A percentile compares a stretch with the other conserved stretches of the same genome.
phyloP scores from a whole-genome alignment of 805 yeast species.

The Saturnispora saitoi region DNA sequence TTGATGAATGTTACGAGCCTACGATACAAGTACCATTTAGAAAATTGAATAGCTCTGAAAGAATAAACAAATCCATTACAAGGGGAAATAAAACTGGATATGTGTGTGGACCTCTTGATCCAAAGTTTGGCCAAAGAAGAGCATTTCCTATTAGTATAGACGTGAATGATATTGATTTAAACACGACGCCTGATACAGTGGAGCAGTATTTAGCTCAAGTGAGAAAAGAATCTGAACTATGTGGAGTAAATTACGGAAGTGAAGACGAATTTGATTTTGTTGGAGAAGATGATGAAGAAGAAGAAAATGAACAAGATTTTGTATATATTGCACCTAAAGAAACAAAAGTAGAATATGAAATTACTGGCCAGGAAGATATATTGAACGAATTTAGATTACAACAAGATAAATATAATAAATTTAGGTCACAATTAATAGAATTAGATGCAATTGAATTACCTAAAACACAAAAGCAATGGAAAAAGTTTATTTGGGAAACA shows the following conservation, averaged over 20 bases:
- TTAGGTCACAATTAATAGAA: conserved; percentile 17
- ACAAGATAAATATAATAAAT: conserved; percentile 16
- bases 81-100: not conserved
- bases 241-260: conserved; percentile 6
- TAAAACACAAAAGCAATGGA: conserved; percentile 34
- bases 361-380: not conserved
- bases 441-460: conserved; percentile 30
- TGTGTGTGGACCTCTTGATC: conserved; percentile 29
- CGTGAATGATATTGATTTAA: conserved; percentile 13
- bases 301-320: conserved; percentile 8
- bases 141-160: conserved; percentile 28
- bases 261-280: not conserved
- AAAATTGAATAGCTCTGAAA: not conserved
- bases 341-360: not conserved
- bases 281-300: not conserved
- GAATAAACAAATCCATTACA: not conserved
- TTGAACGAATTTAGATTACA: conserved; percentile 13
- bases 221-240: conserved; percentile 22
- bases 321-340: conserved; percentile 2
- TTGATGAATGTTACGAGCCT: not conserved
- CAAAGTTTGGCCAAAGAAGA: conserved; percentile 29
- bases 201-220: conserved; percentile 29
- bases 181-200: conserved; percentile 19
- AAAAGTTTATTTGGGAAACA: conserved; percentile 28
- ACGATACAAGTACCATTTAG: not conserved